A percentile compares a stretch with the other conserved stretches of the same genome.
Conservation (phyloP, 345 rosid genomes). For the Linum trigynum region DNA sequence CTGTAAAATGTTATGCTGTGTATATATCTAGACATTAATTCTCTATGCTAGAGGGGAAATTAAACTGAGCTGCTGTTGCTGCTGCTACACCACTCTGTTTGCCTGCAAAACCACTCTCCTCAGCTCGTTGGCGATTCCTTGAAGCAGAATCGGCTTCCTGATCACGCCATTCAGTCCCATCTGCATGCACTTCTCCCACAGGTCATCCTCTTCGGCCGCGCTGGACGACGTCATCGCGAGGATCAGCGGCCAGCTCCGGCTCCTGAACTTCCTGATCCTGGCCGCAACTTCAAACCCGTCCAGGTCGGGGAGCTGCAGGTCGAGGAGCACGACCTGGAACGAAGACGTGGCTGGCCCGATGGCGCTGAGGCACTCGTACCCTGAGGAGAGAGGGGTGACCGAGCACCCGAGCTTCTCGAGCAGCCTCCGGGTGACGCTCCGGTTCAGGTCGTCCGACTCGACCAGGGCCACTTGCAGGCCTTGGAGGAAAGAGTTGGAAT, state of each 20-base stretch:
- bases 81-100: slow-evolving; percentile 30
- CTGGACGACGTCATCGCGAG: slow-evolving; percentile 49
- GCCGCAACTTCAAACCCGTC: slow-evolving; percentile 79
- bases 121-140: slow-evolving; percentile 60
- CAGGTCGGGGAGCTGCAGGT: slow-evolving; percentile 70
- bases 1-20: not conserved
- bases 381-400: slow-evolving; percentile 61
- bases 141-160: slow-evolving; percentile 57
- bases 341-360: slow-evolving; percentile 38
- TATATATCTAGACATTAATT: not conserved
- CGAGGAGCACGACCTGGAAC: slow-evolving; percentile 60
- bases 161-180: slow-evolving; percentile 79
- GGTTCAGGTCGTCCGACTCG: slow-evolving; percentile 62
- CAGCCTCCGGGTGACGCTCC: slow-evolving; percentile 66
- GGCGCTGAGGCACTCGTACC: slow-evolving; percentile 58
- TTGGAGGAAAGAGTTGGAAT: slow-evolving; percentile 49
- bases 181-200: slow-evolving; percentile 58
- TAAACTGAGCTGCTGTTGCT: not conserved
- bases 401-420: slow-evolving; percentile 76
- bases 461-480: slow-evolving; percentile 66
- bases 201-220: slow-evolving; percentile 28
- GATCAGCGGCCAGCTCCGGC: slow-evolving; percentile 61
- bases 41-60: not conserved
- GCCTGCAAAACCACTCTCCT: slow-evolving; percentile 52
- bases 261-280: slow-evolving; percentile 51